Percentiles rank a stretch among this genome's conserved stretches.
These are phyloP conservation scores for Lasiodiplodia sp. DNA, from an alignment of 2,329 filamentous ascomycete genomes.

Conservation along the genomic window DNA sequence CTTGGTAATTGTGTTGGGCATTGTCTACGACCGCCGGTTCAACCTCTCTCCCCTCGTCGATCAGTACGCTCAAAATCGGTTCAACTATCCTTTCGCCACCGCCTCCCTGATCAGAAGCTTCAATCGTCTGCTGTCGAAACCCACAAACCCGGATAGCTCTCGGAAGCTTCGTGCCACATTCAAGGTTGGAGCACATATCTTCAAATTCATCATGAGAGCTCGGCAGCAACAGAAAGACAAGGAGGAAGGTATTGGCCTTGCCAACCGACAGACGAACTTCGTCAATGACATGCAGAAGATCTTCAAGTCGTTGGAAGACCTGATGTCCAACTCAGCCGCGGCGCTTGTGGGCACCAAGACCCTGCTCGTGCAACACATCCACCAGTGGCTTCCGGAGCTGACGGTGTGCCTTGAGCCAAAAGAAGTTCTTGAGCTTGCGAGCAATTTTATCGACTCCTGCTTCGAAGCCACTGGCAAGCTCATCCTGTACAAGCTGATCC, in stretches of 20 bases:
- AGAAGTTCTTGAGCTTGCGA: conserved; percentile 89
- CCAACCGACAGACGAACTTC: conserved; percentile 74
- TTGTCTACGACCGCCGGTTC: conserved; percentile 93
- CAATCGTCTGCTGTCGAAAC: conserved; percentile 80
- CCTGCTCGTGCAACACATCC: conserved; percentile 92
- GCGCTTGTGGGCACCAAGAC: conserved; percentile 94
- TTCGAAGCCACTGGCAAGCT: conserved; percentile 87
- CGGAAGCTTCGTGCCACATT: conserved; percentile 88
- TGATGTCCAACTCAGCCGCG: conserved; percentile 88
- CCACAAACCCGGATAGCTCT: conserved; percentile 82
- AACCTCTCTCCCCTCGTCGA: conserved; percentile 91
- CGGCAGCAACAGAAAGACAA: conserved; percentile 87
- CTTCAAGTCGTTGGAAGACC: conserved; percentile 85
- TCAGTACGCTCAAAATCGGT: conserved; percentile 84
- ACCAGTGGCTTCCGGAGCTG: conserved; percentile 95
- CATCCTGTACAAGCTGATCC: conserved; percentile 86
- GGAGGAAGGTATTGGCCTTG: conserved; percentile 86
- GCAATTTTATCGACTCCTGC: conserved; percentile 94
- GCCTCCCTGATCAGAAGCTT: conserved; percentile 88
- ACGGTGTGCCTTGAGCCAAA: conserved; percentile 76
- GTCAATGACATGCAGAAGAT: conserved; percentile 83
- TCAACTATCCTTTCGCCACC: conserved; percentile 93
- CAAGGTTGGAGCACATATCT: conserved; percentile 90
- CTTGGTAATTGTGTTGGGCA: conserved; percentile 86
- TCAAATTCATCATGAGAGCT: conserved; percentile 94